These are phyloP conservation scores for Boletellus deceptivus DNA, from an alignment of 1,284 basidiomycete species.

Conservation along the genomic window DNA sequence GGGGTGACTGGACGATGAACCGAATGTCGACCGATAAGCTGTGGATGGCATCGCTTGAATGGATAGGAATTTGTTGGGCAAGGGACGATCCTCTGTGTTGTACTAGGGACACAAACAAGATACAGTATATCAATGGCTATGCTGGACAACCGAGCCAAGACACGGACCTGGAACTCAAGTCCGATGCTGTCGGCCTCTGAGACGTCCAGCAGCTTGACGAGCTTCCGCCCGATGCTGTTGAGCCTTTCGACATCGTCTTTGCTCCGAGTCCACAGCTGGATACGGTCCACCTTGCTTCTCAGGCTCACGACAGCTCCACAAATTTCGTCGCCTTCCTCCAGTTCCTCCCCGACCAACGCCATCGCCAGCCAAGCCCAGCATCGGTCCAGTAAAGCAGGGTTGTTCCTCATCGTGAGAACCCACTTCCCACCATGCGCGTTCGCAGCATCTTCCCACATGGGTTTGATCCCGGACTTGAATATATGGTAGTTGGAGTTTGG, in stretches of 20 bases:
- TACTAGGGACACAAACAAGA: conserved; percentile 44
- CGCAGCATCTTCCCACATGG: conserved; percentile 95
- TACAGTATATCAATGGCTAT: not conserved
- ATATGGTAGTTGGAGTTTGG: conserved; percentile 91
- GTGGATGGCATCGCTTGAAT: conserved; percentile 67
- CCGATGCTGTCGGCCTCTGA: conserved; percentile 78
- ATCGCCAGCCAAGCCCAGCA: conserved; percentile 91
- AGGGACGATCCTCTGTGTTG: conserved; percentile 78
- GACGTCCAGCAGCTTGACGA: conserved; percentile 79
- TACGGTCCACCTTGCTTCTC: conserved; percentile 83
- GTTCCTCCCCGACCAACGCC: conserved; percentile 86
- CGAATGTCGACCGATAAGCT: conserved; percentile 63
- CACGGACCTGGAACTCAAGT: conserved; percentile 81
- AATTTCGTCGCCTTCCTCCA: conserved; percentile 85
- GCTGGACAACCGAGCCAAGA: not conserved
- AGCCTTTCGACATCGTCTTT: conserved; percentile 82
- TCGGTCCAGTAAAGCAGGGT: conserved; percentile 75
- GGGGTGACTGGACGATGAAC: conserved; percentile 22
- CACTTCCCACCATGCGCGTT: conserved; percentile 93
- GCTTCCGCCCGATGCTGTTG: conserved; percentile 79
- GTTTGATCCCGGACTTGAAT: conserved; percentile 89
- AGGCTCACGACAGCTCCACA: conserved; percentile 90
- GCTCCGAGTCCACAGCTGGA: conserved; percentile 84
- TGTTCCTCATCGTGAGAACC: conserved; percentile 89
- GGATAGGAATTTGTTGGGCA: conserved; percentile 75